phyloP scores from a whole-genome alignment of 306 rosid species.

The Quercus alba region DNA sequence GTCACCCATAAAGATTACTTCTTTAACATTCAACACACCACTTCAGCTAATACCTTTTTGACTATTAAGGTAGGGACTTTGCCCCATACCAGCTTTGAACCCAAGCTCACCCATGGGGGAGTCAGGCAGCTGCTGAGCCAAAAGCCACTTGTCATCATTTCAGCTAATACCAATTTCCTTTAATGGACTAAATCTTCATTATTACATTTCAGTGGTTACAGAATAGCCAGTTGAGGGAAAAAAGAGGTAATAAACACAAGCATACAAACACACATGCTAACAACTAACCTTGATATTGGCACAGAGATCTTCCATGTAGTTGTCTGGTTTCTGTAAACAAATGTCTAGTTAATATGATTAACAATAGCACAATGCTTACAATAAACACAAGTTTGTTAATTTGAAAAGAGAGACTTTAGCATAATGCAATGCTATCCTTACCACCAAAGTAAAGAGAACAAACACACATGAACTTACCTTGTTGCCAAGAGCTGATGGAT shows the following conservation, averaged over 20 bases:
- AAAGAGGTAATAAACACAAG: too few relatives aligned
- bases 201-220: not conserved
- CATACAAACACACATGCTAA: not conserved
- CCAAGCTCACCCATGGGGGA: too few relatives aligned
- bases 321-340: conserved; percentile 51
- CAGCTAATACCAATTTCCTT: not conserved
- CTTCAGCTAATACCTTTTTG: not conserved
- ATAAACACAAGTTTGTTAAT: not conserved
- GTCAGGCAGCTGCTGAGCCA: too few relatives aligned
- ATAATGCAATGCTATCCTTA: not conserved
- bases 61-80: too few relatives aligned
- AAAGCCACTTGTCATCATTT: too few relatives aligned
- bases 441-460: conserved; percentile 1
- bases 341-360: conserved; percentile 13
- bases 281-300: conserved; percentile 69
- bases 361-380: not conserved
- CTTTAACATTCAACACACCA: not conserved
- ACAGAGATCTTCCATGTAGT: conserved; percentile 58
- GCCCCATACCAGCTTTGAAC: too few relatives aligned
- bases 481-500: conserved; percentile 49
- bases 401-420: not conserved
- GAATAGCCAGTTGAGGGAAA: not conserved
- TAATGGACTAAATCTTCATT: not conserved
- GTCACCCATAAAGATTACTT: not conserved
- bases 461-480: conserved; percentile 42